Evolutionary conservation across 2,329 filamentous ascomycete genomes (phyloP).

Genomic region (Drechslera avenae): DNA sequence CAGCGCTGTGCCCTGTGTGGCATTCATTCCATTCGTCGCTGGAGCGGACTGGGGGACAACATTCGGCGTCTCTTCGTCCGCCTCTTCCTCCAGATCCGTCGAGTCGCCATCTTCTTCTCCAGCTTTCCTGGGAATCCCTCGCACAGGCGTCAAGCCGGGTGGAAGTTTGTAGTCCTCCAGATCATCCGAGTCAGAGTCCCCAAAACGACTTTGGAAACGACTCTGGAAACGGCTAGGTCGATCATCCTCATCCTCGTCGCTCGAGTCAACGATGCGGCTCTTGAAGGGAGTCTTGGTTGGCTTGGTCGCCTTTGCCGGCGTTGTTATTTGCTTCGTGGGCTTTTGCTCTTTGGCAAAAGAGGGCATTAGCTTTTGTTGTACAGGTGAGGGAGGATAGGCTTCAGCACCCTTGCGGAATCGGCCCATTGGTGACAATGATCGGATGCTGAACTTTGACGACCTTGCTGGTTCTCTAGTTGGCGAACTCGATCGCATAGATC

Average conservation of each 20-base stretch:
- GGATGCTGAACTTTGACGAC: slow-evolving; percentile 68
- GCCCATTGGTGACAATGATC: slow-evolving; percentile 70
- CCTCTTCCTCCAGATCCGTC: slow-evolving; percentile 56
- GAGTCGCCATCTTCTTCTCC: slow-evolving; percentile 63
- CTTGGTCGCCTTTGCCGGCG: slow-evolving; percentile 20
- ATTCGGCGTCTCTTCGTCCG: slow-evolving; percentile 30
- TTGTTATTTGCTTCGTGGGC: slow-evolving; percentile 20
- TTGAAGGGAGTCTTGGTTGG: slow-evolving; percentile 33
- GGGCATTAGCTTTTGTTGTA: slow-evolving; percentile 18
- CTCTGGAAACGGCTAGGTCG: slow-evolving; percentile 48
- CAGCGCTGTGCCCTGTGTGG: slow-evolving; percentile 39
- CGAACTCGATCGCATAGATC: slow-evolving; percentile 42
- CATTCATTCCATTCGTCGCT: slow-evolving; percentile 23
- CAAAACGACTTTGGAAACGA: slow-evolving; percentile 55
- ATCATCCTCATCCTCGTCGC: slow-evolving; percentile 58
- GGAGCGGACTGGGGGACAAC: slow-evolving; percentile 22
- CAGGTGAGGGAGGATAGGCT: slow-evolving; percentile 19
- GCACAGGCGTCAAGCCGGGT: slow-evolving; percentile 58
- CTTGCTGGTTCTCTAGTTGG: slow-evolving; percentile 38
- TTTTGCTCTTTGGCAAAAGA: slow-evolving; percentile 31
- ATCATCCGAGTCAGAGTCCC: slow-evolving; percentile 56
- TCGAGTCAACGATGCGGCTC: slow-evolving; percentile 71
- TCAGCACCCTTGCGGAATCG: slow-evolving; percentile 54
- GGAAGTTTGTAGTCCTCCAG: slow-evolving; percentile 56
- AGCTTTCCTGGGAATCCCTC: slow-evolving; percentile 63